Evolutionary conservation across 208 protist genomes (phyloP).

Genomic region (Leishmania aethiopica): DNA sequence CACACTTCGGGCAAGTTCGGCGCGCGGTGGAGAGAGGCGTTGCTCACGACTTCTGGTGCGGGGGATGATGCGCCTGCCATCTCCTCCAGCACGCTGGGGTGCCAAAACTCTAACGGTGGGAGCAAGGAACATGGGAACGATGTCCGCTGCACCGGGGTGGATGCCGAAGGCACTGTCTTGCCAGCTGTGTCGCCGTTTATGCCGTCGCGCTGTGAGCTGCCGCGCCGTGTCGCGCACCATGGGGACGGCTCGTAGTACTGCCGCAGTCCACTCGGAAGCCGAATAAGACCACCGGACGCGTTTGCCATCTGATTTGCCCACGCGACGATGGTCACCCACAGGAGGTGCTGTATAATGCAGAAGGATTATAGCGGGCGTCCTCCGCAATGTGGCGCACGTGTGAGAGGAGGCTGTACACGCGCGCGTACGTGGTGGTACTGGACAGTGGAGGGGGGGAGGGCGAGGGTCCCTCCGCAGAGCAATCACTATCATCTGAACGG

Average conservation of each 20-base stretch:
- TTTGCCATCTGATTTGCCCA: slow-evolving; percentile 59
- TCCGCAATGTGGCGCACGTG: slow-evolving; percentile 30
- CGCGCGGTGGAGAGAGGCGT: slow-evolving; percentile 4
- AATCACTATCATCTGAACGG: background rate
- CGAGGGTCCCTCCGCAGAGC: background rate
- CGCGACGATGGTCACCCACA: slow-evolving; percentile 46
- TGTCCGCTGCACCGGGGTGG: background rate
- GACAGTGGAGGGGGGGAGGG: slow-evolving; percentile 7
- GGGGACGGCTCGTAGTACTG: background rate
- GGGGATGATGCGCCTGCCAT: background rate
- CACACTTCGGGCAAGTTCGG: slow-evolving; percentile 23
- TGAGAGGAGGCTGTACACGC: slow-evolving; percentile 28
- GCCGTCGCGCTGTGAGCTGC: background rate
- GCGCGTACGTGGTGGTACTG: slow-evolving; percentile 26
- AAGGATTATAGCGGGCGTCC: slow-evolving; percentile 38
- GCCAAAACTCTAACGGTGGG: slow-evolving; percentile 20
- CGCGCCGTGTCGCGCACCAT: background rate
- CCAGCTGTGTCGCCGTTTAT: background rate
- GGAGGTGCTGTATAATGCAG: slow-evolving; percentile 31
- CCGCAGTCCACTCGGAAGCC: slow-evolving; percentile 16
- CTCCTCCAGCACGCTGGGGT: slow-evolving; percentile 9
- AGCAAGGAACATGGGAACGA: slow-evolving; percentile 23
- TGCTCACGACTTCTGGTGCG: background rate
- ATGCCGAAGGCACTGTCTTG: background rate
- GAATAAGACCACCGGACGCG: slow-evolving; percentile 37